Evolutionary conservation across 108 stramenopile genomes (phyloP).

Genomic region (Skeletonema marinoi): DNA sequence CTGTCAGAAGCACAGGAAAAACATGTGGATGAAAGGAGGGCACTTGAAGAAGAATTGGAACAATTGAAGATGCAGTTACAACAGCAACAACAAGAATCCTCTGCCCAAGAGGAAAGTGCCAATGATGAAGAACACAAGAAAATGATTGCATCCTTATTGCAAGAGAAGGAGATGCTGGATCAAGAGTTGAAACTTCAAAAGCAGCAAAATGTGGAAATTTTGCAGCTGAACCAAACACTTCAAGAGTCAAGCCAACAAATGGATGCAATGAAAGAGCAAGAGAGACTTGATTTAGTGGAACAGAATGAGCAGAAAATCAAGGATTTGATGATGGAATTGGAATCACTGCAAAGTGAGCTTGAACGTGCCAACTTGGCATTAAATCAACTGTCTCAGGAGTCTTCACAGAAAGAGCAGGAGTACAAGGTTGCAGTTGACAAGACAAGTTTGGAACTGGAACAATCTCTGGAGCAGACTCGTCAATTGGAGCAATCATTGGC

Average conservation of each 20-base stretch:
- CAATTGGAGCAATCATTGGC: slow-evolving; percentile 7
- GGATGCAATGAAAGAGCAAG: not conserved
- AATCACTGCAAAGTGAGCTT: slow-evolving; percentile 3
- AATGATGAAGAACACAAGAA: not conserved
- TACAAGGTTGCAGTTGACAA: not conserved
- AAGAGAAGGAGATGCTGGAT: slow-evolving; percentile 27
- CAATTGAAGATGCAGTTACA: slow-evolving; percentile 17
- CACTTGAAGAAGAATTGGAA: slow-evolving; percentile 15
- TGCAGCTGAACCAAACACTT: slow-evolving; percentile 1
- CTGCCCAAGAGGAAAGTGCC: not conserved
- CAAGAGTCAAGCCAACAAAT: not conserved
- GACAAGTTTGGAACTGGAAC: slow-evolving; percentile 3
- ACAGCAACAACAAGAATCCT: not conserved
- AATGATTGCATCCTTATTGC: slow-evolving; percentile 8
- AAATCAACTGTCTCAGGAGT: not conserved
- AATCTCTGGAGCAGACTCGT: not conserved
- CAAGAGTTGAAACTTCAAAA: slow-evolving; percentile 13
- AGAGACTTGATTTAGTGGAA: not conserved
- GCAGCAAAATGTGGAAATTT: slow-evolving; percentile 4
- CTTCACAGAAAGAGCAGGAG: not conserved
- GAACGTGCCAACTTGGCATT: slow-evolving; percentile 4
- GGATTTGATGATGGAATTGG: slow-evolving; percentile 15
- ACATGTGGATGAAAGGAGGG: not conserved
- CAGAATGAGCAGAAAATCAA: slow-evolving; percentile 20
- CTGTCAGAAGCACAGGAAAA: not conserved